Percentiles rank a stretch among this genome's conserved stretches.
These are phyloP conservation scores for Pseudogymnoascus sp. DNA, from an alignment of 2,329 filamentous ascomycete genomes.

Conservation along the genomic window DNA sequence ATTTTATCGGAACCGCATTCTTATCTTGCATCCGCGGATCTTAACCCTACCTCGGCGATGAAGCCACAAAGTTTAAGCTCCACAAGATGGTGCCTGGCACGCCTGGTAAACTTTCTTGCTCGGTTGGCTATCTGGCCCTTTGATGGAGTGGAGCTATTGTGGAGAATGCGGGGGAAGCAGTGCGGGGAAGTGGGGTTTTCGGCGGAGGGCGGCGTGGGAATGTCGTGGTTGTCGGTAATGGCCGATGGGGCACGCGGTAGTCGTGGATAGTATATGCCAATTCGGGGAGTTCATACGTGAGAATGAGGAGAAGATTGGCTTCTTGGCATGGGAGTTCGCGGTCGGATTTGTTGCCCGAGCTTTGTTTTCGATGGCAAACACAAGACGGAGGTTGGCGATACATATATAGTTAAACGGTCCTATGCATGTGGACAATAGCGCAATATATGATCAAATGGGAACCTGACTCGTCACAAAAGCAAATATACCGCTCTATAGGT, in stretches of 20 bases:
- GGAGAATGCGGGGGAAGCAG: conserved; percentile 2
- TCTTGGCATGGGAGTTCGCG: neutral
- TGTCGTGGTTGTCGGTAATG: neutral
- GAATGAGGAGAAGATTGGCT: neutral
- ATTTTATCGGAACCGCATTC: neutral
- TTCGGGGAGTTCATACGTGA: neutral
- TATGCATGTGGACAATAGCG: neutral
- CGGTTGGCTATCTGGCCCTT: neutral
- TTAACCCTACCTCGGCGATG: neutral
- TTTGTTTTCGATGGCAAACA: neutral
- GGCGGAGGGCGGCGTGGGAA: neutral
- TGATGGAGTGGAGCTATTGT: neutral
- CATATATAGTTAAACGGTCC: neutral
- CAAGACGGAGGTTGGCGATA: neutral
- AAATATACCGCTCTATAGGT: neutral
- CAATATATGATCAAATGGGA: neutral
- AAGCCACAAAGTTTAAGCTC: neutral
- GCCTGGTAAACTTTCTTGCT: neutral
- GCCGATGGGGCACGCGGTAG: neutral
- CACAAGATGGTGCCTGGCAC: neutral
- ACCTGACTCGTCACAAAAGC: neutral
- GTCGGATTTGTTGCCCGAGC: neutral
- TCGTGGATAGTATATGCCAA: neutral
- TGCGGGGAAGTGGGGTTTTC: conserved; percentile 1
- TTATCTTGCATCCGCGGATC: neutral